A percentile compares a stretch with the other conserved stretches of the same genome.
These are phyloP conservation scores for Citrus glauca DNA, from an alignment of 345 rosid genomes.

Conservation along the genomic window DNA sequence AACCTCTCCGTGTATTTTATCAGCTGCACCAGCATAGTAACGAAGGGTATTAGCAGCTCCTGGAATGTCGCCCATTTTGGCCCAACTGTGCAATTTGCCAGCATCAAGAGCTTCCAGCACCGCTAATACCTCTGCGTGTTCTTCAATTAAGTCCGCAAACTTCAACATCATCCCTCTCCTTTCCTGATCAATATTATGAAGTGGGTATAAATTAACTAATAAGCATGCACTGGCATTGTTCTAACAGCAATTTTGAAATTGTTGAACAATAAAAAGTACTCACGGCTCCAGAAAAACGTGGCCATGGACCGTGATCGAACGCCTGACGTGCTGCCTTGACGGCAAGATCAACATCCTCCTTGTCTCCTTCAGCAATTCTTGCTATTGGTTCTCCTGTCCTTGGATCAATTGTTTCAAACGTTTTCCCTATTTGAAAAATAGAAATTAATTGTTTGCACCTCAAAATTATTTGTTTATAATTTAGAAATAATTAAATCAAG, in stretches of 20 bases:
- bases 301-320: constrained; percentile 68
- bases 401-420: constrained; percentile 60
- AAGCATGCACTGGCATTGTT: no score
- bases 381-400: constrained; percentile 44
- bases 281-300: constrained; percentile 61
- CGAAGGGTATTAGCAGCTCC: constrained; percentile 28
- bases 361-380: constrained; percentile 47
- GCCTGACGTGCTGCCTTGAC: constrained; percentile 66
- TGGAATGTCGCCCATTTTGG: constrained; percentile 58
- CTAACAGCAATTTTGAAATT: background rate
- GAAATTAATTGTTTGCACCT: background rate
- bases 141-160: constrained; percentile 61
- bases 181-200: constrained; percentile 30
- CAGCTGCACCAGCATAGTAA: constrained; percentile 87
- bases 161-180: constrained; percentile 61
- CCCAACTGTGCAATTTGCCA: constrained; percentile 45
- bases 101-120: constrained; percentile 63
- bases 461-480: background rate
- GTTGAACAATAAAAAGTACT: background rate
- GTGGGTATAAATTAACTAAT: no score
- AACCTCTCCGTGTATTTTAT: constrained; percentile 79
- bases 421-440: constrained; percentile 32
- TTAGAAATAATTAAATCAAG: background rate
- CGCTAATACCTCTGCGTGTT: constrained; percentile 61
- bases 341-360: constrained; percentile 55